Base-by-base conservation (phyloP, 768 basidiomycete species). In the Tulasnella calospora region DNA sequence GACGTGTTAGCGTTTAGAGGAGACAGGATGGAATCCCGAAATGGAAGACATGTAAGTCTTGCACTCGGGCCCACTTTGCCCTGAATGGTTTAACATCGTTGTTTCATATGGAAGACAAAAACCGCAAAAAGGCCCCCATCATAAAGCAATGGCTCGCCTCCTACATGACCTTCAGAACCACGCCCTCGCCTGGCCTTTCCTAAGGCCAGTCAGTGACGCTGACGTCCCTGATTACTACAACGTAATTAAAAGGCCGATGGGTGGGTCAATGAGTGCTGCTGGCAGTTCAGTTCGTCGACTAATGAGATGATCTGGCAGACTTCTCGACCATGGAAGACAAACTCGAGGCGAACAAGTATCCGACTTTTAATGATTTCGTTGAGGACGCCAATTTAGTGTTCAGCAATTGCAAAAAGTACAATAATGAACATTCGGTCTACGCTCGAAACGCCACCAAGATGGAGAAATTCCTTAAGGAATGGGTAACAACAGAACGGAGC, bases 151-250 rank as follows among this genome's bases (percentile, higher is more conserved):
- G 89, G 89, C 92, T 82, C 90, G 90, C 61, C 87, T 95, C 12
- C 86, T 98, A 41, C 89, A 89, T 47, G 94, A 95, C 73, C 84
- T 99, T 76, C 90, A 92, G 83, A 88, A 87, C 38, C 92, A 96
- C 82, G 88, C 92, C 12, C 88, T 89, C 55, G 89, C 93, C 1
- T 99, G 98, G 96, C 90, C 98, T 8, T 99, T 99, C 85, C 85
- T 87, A 40, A 83, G 87, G 74, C 95, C 98, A 3, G 96, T 99
- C 67, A 91, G 92, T 80, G 86, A 84, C 2, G 89, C 89, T 8
- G 92, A 95, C 79, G 96, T 96, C 8, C 84, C 88, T 8, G 96
- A 98, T 83, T 99, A 99, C 82, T 93, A 94, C 84, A 92, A 94
- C 30, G 89, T 96, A 71, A 91, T 99, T 83, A 91, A 90, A 81